Evolutionary conservation across 805 yeast genomes (phyloP).

Genomic region (Cyberlindnera amylophila): DNA sequence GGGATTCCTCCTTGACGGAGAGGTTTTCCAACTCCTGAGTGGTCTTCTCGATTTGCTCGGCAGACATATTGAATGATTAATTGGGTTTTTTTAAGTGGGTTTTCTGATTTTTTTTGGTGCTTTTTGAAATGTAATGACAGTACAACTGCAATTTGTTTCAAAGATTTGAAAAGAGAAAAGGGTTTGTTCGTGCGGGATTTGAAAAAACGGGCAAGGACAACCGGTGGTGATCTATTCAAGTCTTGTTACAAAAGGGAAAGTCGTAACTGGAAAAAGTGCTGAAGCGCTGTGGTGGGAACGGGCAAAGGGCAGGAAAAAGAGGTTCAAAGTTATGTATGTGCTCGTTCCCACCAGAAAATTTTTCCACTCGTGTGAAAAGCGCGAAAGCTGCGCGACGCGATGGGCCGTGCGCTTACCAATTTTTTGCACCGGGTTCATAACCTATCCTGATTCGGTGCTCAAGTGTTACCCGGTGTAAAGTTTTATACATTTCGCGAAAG

Average conservation of each 20-base stretch:
- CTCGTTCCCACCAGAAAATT: not conserved
- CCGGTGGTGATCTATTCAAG: not conserved
- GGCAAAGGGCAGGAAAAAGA: too few relatives aligned
- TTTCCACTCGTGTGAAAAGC: not conserved
- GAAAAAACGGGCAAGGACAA: not conserved
- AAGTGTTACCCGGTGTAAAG: conserved; percentile 1
- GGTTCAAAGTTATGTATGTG: too few relatives aligned
- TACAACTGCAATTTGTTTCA: conserved; percentile 2
- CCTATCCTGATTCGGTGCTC: not conserved
- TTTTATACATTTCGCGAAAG: too few relatives aligned
- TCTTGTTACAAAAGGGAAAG: not conserved
- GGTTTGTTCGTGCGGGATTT: not conserved
- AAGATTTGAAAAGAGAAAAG: conserved; percentile 1
- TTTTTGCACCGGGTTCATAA: not conserved
- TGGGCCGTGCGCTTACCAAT: not conserved
- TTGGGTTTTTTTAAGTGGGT: conserved; percentile 12
- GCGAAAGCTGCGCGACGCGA: not conserved
- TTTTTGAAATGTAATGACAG: conserved; percentile 13
- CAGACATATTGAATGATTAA: conserved; percentile 35
- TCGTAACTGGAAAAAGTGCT: too few relatives aligned
- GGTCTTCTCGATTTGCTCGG: conserved; percentile 39
- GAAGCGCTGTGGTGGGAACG: too few relatives aligned
- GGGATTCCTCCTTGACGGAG: conserved; percentile 33
- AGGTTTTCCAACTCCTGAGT: conserved; percentile 46
- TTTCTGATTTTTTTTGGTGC: conserved; percentile 24